phyloP scores from a whole-genome alignment of 768 basidiomycete species.

The Termitomyces bulborhizus region DNA sequence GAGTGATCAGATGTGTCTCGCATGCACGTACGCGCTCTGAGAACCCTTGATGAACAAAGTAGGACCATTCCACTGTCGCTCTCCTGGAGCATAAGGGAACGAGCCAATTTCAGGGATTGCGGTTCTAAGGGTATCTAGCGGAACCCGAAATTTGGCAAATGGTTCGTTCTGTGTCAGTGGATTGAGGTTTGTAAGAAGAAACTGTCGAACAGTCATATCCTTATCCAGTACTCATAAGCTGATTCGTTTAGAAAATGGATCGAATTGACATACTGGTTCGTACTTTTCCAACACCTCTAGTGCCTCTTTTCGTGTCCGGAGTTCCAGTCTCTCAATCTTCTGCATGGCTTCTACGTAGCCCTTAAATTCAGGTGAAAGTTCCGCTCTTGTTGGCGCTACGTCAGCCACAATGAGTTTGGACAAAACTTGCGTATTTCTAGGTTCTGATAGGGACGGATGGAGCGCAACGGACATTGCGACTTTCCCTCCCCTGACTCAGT shows the following conservation, averaged over 20 bases:
- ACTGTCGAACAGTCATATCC: slow-evolving; percentile 65
- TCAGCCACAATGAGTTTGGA: slow-evolving; percentile 66
- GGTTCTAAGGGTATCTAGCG: slow-evolving; percentile 53
- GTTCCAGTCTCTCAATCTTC: slow-evolving; percentile 46
- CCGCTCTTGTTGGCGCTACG: slow-evolving; percentile 58
- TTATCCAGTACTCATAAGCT: slow-evolving; percentile 19
- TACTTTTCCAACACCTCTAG: slow-evolving; percentile 51
- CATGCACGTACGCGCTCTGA: slow-evolving; percentile 53
- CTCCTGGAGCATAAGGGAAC: slow-evolving; percentile 63
- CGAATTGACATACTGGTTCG: slow-evolving; percentile 46
- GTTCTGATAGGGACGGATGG: slow-evolving; percentile 29
- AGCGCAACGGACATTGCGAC: slow-evolving; percentile 65
- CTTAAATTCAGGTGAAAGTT: slow-evolving; percentile 53
- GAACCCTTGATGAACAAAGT: slow-evolving; percentile 71
- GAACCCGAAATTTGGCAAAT: slow-evolving; percentile 58
- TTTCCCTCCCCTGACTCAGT: slow-evolving; percentile 66
- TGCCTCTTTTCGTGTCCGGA: slow-evolving; percentile 59
- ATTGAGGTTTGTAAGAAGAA: slow-evolving; percentile 75
- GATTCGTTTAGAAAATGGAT: neutral
- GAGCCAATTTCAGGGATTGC: slow-evolving; percentile 61
- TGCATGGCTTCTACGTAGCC: slow-evolving; percentile 66
- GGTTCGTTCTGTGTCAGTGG: slow-evolving; percentile 21
- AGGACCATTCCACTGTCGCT: slow-evolving; percentile 44
- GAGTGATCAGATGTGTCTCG: neutral
- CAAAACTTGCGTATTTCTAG: slow-evolving; percentile 26